These are phyloP conservation scores for Ceratobasidium sp. DNA, from an alignment of 1,284 basidiomycete species.

Conservation along the genomic window DNA sequence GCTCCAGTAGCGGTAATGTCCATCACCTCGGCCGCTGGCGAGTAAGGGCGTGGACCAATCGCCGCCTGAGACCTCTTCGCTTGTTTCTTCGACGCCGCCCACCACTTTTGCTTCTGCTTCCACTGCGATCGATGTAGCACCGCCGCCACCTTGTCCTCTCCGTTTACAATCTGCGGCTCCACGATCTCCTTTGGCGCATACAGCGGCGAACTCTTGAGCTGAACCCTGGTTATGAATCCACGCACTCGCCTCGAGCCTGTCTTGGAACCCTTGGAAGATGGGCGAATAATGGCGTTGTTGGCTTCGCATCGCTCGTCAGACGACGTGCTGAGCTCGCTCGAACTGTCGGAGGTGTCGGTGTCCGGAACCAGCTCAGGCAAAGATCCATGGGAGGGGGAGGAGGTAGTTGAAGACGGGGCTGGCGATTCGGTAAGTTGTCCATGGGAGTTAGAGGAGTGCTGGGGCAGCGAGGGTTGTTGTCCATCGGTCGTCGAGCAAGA, in stretches of 20 bases:
- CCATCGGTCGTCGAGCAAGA: no score
- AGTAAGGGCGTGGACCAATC: no score
- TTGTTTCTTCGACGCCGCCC: not conserved
- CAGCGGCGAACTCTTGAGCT: no score
- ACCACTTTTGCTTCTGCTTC: not conserved
- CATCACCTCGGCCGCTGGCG: no score
- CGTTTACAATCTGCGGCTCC: not conserved
- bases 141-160: not conserved
- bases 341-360: not conserved
- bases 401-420: not conserved
- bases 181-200: no score
- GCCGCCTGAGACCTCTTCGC: no score
- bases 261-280: no score
- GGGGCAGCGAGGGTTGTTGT: not conserved
- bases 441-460: not conserved
- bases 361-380: not conserved
- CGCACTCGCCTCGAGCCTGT: no score
- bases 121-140: not conserved
- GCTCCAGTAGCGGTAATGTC: no score
- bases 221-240: no score
- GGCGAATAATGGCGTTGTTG: no score
- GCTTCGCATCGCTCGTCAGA: not conserved
- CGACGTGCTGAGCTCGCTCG: not conserved
- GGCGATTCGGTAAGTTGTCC: not conserved
- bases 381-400: not conserved